These are phyloP conservation scores for Malus sieversii DNA, from an alignment of 306 rosid species.

Conservation along the genomic window DNA sequence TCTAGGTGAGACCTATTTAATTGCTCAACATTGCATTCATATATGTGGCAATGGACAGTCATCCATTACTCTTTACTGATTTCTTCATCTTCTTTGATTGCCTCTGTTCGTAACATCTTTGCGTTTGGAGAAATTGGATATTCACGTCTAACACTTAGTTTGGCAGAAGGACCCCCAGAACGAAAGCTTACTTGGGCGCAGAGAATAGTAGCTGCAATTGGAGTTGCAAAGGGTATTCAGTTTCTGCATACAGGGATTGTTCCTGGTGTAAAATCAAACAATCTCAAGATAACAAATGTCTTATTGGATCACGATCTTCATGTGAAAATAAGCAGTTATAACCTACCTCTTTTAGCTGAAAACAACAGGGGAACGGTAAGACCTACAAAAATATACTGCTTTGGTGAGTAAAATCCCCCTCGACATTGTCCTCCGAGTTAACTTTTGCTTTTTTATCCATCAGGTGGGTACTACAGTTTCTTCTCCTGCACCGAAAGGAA, in stretches of 20 bases:
- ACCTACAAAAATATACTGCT: not conserved
- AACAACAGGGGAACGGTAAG: slow-evolving; percentile 45
- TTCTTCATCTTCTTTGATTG: not conserved
- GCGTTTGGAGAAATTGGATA: not conserved
- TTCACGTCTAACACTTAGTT: slow-evolving; percentile 14
- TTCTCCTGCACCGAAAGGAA: slow-evolving; percentile 46
- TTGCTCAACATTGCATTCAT: not conserved
- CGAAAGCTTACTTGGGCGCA: slow-evolving; percentile 71
- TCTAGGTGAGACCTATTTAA: not conserved
- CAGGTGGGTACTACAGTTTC: slow-evolving; percentile 49
- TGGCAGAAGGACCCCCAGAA: slow-evolving; percentile 41
- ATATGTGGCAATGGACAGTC: not conserved
- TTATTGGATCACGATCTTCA: slow-evolving; percentile 62
- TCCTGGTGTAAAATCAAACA: slow-evolving; percentile 76
- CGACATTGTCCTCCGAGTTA: not conserved
- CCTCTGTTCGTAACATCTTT: not conserved
- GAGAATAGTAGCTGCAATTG: slow-evolving; percentile 79
- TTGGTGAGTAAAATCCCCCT: not conserved
- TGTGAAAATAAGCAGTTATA: slow-evolving; percentile 70
- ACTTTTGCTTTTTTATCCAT: slow-evolving; percentile 14
- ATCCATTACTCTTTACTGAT: not conserved
- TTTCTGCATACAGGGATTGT: slow-evolving; percentile 91
- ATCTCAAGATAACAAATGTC: slow-evolving; percentile 75
- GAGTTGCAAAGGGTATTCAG: slow-evolving; percentile 79
- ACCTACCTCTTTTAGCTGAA: slow-evolving; percentile 55